Evolutionary conservation across 2,329 filamentous ascomycete species (phyloP).

Genomic region (Fusarium odoratissimum): DNA sequence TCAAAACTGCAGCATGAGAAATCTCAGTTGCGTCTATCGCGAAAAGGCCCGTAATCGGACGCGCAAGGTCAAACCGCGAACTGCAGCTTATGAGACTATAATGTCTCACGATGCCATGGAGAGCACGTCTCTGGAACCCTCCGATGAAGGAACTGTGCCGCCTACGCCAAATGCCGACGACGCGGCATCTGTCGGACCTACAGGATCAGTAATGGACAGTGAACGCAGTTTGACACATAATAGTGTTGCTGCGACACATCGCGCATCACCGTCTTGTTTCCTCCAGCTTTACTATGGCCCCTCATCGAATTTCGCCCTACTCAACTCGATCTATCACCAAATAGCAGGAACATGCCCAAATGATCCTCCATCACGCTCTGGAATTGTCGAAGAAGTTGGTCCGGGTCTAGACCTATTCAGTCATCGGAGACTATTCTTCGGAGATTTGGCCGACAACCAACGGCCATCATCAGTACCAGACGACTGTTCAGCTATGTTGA

Average conservation of each 20-base stretch:
- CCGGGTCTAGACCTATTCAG: constrained; percentile 49
- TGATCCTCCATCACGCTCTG: constrained; percentile 38
- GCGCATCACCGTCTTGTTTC: constrained; percentile 56
- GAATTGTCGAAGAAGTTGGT: constrained; percentile 47
- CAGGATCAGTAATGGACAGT: constrained; percentile 29
- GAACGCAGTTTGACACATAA: constrained; percentile 50
- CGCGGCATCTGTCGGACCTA: constrained; percentile 4
- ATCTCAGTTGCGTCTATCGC: constrained; percentile 47
- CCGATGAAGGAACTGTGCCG: constrained; percentile 38
- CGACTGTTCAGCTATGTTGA: constrained; percentile 48
- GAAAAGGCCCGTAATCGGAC: constrained; percentile 48
- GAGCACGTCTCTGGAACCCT: constrained; percentile 32
- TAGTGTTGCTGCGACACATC: constrained; percentile 60
- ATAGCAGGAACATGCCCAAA: constrained; percentile 45
- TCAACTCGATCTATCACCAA: constrained; percentile 49
- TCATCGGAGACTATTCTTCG: constrained; percentile 47
- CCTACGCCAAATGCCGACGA: constrained; percentile 32
- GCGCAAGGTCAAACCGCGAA: constrained; percentile 41
- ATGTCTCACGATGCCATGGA: constrained; percentile 36
- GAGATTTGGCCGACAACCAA: constrained; percentile 52
- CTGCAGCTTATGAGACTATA: constrained; percentile 39
- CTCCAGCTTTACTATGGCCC: constrained; percentile 60
- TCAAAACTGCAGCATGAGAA: constrained; percentile 44
- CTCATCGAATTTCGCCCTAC: constrained; percentile 59
- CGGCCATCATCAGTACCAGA: constrained; percentile 41